Percentiles rank a stretch among this genome's conserved stretches.
phyloP scores from a whole-genome alignment of 2,329 filamentous ascomycete species.

The Didymella sp. region DNA sequence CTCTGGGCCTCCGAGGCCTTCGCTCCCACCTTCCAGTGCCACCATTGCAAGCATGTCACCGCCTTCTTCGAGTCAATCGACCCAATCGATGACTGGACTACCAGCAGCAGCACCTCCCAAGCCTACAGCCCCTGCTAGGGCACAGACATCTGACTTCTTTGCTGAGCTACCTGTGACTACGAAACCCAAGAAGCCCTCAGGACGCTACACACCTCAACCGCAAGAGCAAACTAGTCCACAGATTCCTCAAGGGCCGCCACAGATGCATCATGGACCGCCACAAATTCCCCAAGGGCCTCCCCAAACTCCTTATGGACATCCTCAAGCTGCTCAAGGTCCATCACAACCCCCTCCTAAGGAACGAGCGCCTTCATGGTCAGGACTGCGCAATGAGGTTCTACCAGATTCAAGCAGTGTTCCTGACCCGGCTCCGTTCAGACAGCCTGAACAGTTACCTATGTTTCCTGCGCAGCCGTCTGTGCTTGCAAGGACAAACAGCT shows the following conservation, averaged over 20 bases:
- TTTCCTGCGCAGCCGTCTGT: constrained; percentile 45
- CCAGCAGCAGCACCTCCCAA: constrained; percentile 33
- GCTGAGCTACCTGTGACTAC: constrained; percentile 56
- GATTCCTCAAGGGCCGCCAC: constrained; percentile 34
- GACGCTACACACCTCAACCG: constrained; percentile 50
- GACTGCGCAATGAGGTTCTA: constrained; percentile 45
- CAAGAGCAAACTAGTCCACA: constrained; percentile 35
- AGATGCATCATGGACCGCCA: constrained; percentile 31
- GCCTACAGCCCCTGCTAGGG: constrained; percentile 37
- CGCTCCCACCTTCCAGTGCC: constrained; percentile 41
- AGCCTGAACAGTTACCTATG: constrained; percentile 52
- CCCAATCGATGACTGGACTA: constrained; percentile 40
- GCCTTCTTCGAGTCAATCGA: constrained; percentile 51
- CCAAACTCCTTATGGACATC: constrained; percentile 31
- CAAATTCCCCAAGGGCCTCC: constrained; percentile 35
- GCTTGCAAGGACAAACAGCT: constrained; percentile 40
- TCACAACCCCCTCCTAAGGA: constrained; percentile 41
- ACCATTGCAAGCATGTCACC: constrained; percentile 50
- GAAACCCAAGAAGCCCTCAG: constrained; percentile 50
- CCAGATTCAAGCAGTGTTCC: constrained; percentile 32
- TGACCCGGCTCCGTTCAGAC: constrained; percentile 44
- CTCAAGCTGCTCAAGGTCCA: constrained; percentile 33
- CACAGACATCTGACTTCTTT: constrained; percentile 54
- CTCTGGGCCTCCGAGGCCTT: constrained; percentile 28
- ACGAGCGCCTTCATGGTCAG: constrained; percentile 46